A percentile compares a stretch with the other conserved stretches of the same genome.
Conservation (phyloP, 2,329 filamentous ascomycete genomes). For the Botryotinia convoluta region DNA sequence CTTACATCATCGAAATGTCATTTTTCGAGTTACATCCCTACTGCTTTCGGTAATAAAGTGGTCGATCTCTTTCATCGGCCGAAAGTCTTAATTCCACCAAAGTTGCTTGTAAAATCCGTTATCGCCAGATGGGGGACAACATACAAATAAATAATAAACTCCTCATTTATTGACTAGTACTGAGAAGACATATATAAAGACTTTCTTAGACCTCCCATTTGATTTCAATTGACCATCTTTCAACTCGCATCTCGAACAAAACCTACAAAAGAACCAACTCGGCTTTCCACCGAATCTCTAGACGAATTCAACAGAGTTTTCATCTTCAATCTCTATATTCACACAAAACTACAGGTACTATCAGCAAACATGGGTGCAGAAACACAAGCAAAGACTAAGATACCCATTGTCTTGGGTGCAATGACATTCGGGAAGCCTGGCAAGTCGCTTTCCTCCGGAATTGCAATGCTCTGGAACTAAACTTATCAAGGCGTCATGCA, state of each 20-base stretch:
- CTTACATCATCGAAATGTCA: not conserved
- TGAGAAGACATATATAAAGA: not conserved
- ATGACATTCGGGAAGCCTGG: constrained; percentile 30
- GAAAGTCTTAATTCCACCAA: not conserved
- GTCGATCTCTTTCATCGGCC: not conserved
- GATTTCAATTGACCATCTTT: not conserved
- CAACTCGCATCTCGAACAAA: no score
- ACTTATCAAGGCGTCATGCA: constrained; percentile 29
- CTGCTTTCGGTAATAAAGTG: not conserved
- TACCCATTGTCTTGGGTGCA: constrained; percentile 29
- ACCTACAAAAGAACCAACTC: no score
- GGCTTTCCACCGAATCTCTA: no score
- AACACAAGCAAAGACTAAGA: constrained; percentile 8
- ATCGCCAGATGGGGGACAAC: not conserved
- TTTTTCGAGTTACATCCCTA: not conserved
- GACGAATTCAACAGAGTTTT: no score
- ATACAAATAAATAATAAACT: not conserved
- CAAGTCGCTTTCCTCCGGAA: not conserved
- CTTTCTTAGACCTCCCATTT: not conserved
- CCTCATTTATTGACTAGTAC: not conserved
- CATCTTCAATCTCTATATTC: no score
- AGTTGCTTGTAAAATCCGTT: constrained; percentile 4
- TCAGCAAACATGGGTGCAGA: not conserved
- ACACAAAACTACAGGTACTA: not conserved
- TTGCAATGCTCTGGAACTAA: not conserved